Conservation (phyloP, 2,329 filamentous ascomycete genomes). For the Phaeosphaeria sp. region DNA sequence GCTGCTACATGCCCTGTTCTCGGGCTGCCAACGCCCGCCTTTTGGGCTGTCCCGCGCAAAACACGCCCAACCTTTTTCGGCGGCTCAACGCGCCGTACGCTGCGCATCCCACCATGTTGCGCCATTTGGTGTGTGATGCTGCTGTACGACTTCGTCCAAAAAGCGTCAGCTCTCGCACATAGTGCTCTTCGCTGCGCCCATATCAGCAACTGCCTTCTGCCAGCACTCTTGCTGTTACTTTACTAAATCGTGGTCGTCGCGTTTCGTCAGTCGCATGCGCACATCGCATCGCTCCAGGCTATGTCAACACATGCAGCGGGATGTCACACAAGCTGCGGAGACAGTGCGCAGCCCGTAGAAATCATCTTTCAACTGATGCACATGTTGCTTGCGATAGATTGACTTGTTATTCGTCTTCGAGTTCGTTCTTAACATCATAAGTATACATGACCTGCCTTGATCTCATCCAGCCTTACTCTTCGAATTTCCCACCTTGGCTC, state of each 20-base stretch:
- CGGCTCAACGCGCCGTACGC: not conserved
- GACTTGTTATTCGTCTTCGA: not conserved
- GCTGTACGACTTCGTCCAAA: not conserved
- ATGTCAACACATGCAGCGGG: not conserved
- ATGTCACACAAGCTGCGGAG: not conserved
- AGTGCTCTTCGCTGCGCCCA: too few species aligned
- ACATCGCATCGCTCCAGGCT: too few species aligned
- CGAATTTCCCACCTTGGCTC: conserved; percentile 63
- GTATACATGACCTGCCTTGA: not conserved
- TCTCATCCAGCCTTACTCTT: conserved; percentile 35
- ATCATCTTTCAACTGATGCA: not conserved
- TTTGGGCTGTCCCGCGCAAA: not conserved
- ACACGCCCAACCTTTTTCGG: not conserved
- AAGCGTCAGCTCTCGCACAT: too few species aligned
- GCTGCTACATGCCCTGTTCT: conserved; percentile 1
- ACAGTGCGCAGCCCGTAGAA: not conserved
- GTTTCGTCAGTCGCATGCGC: not conserved
- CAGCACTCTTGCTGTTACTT: too few species aligned
- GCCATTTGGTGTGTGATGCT: not conserved
- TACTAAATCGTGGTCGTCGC: not conserved
- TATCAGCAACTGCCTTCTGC: too few species aligned
- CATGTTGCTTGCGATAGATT: not conserved
- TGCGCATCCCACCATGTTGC: not conserved
- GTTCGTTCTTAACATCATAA: not conserved
- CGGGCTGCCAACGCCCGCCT: not conserved